A percentile compares a stretch with the other conserved stretches of the same genome.
Conservation (phyloP, 352 stramenopile species). For the Phytophthora aleatoria region DNA sequence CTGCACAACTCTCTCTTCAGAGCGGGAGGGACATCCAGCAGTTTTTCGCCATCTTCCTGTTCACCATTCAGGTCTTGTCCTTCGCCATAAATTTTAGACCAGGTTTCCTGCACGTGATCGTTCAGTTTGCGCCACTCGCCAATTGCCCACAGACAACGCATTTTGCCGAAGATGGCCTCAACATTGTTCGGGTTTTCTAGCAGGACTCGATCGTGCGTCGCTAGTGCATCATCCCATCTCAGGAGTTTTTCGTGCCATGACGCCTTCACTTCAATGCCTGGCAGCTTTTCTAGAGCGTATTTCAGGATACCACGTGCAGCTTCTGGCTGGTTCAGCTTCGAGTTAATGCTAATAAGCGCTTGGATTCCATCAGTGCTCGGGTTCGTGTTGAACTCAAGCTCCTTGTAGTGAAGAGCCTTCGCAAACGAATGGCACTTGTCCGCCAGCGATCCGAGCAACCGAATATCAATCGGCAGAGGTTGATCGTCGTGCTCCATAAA, state of each 20-base stretch:
- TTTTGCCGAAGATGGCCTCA: conserved; percentile 97
- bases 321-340: conserved; percentile 95
- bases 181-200: conserved; percentile 83
- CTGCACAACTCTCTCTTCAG: conserved; percentile 88
- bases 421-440: conserved; percentile 99
- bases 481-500: conserved; percentile 99
- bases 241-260: conserved; percentile 99
- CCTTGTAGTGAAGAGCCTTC: conserved; percentile 98
- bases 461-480: conserved; percentile 97
- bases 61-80: conserved; percentile 44
- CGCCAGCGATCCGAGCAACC: conserved; percentile 95
- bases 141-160: conserved; percentile 98
- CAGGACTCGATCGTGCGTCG: conserved; percentile 92
- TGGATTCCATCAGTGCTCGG: conserved; percentile 95
- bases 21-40: conserved; percentile 79
- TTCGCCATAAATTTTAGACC: conserved; percentile 86
- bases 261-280: conserved; percentile 91
- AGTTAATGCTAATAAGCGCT: conserved; percentile 99
- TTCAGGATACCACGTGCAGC: conserved; percentile 99
- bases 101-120: conserved; percentile 90
- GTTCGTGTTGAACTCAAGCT: conserved; percentile 96
- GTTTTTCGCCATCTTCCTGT: conserved; percentile 47
- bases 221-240: conserved; percentile 96
- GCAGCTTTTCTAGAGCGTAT: conserved; percentile 81
- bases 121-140: conserved; percentile 97